phyloP scores from a whole-genome alignment of 805 yeast genomes.

The Wickerhamiella hasegawae region DNA sequence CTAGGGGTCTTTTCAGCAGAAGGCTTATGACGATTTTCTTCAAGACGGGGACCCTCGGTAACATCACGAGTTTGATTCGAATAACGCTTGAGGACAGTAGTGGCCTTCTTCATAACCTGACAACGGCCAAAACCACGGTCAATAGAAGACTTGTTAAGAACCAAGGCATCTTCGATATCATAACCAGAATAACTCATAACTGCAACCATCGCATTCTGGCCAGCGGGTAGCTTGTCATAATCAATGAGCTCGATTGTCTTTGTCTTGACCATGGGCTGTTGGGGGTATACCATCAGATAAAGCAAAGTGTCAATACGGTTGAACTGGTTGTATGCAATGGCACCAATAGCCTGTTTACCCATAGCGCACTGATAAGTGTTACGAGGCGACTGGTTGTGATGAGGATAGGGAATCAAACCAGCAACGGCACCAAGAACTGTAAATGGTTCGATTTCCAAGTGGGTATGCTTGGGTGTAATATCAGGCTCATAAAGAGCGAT shows the following conservation, averaged over 20 bases:
- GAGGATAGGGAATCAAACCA: constrained; percentile 82
- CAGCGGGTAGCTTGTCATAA: constrained; percentile 94
- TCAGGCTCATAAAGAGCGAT: constrained; percentile 78
- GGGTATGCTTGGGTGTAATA: constrained; percentile 48
- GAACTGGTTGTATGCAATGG: constrained; percentile 93
- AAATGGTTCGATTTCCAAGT: constrained; percentile 90
- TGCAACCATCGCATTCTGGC: constrained; percentile 97
- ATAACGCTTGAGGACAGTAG: constrained; percentile 76
- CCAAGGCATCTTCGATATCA: constrained; percentile 98
- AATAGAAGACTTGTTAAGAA: constrained; percentile 77
- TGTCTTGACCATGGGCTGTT: constrained; percentile 98
- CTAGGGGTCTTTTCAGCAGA: constrained; percentile 31
- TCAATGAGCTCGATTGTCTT: constrained; percentile 90
- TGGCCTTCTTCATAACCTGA: constrained; percentile 84
- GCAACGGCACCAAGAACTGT: constrained; percentile 88
- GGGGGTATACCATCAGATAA: constrained; percentile 96
- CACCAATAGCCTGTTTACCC: constrained; percentile 99
- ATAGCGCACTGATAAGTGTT: constrained; percentile 88
- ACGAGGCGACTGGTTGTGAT: constrained; percentile 84
- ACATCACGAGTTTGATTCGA: constrained; percentile 89
- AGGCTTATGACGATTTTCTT: constrained; percentile 17
- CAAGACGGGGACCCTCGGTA: constrained; percentile 80
- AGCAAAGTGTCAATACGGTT: constrained; percentile 86
- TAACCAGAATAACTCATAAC: constrained; percentile 98
- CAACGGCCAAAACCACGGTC: constrained; percentile 98